These are phyloP conservation scores for Ammopiptanthus mongolicus DNA, from an alignment of 306 rosid genomes.

Conservation along the genomic window DNA sequence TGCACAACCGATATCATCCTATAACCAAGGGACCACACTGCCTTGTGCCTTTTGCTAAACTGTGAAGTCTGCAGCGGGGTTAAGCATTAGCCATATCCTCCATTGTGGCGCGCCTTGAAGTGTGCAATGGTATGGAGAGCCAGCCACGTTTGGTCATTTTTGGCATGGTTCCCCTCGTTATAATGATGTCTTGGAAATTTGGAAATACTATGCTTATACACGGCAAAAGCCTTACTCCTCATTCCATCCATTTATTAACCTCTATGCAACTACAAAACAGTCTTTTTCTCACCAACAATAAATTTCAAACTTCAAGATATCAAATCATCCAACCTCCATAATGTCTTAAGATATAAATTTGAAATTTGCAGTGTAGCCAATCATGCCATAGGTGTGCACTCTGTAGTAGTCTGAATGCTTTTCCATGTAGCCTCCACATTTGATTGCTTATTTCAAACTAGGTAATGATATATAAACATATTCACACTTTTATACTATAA, in stretches of 20 bases:
- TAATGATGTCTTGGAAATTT: conserved; percentile 36
- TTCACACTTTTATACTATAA: background rate
- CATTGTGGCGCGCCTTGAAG: conserved; percentile 33
- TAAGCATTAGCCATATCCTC: background rate
- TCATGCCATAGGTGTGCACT: background rate
- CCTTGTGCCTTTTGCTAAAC: background rate
- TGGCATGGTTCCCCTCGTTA: conserved; percentile 19
- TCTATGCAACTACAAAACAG: conserved; percentile 6
- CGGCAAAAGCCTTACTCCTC: background rate
- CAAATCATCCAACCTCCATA: conserved; percentile 17
- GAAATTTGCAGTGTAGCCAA: conserved; percentile 1
- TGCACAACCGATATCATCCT: background rate
- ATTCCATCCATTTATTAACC: conserved; percentile 33
- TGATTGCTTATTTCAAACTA: background rate
- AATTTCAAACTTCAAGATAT: conserved; percentile 26
- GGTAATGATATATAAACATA: background rate
- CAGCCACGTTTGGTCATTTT: conserved; percentile 29
- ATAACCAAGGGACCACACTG: background rate
- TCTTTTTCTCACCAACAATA: conserved; percentile 21
- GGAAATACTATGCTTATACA: background rate
- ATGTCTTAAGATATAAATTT: conserved; percentile 10
- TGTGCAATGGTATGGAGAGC: conserved; percentile 27
- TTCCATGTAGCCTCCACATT: background rate
- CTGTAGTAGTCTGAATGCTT: background rate
- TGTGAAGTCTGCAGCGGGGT: background rate